Evolutionary conservation across 2,329 filamentous ascomycete species (phyloP), one percentile per base, ranked within the genome.

Genomic region (Macrophomina phaseolina): DNA sequence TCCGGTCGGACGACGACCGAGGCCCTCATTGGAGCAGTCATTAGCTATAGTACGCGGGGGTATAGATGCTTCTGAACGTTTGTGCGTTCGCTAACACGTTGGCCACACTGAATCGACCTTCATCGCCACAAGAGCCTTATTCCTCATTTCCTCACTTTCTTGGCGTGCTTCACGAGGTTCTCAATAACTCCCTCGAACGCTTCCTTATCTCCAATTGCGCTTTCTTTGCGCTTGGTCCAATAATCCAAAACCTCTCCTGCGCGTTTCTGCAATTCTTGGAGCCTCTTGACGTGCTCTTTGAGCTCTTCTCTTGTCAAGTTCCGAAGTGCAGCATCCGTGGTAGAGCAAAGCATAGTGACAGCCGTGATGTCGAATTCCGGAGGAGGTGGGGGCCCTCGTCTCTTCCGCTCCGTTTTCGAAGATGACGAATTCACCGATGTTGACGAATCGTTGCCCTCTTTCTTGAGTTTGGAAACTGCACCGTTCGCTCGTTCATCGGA

Each of bases 121-220:
- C 32, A 8, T 49, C 45, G 16, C 58, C 58, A 62, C 58, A 28
- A 62, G 58, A 62, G 58, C 45, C 58, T 62, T 45, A 61, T 61
- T 42, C 32, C 40, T 67, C 64, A 92, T 80, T 94, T 95, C 75
- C 93, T 86, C 66, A 93, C 89, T 81, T 94, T 92, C 77, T 93
- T 86, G 60, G 93, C 93, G 81, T 97, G 93, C 78, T 93, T 95
- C 51, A 97, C 94, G 70, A 98, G 79, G 78, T 97, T 97, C 81
- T 97, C 94, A 84, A 98, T 97, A 16, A 98, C 94, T 0, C 93
- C 93, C 77, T 98, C 94, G 77, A 97, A 95, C 2, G 93, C 92
- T 76, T 97, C 94, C 72, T 95, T 90, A 76, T 98, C 94, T 48
- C 92, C 92, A 70, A 97, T 82, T 73, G 94, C 92, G 72, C 93